Conservation (phyloP, 306 rosid species). For the Trifolium subterraneum region DNA sequence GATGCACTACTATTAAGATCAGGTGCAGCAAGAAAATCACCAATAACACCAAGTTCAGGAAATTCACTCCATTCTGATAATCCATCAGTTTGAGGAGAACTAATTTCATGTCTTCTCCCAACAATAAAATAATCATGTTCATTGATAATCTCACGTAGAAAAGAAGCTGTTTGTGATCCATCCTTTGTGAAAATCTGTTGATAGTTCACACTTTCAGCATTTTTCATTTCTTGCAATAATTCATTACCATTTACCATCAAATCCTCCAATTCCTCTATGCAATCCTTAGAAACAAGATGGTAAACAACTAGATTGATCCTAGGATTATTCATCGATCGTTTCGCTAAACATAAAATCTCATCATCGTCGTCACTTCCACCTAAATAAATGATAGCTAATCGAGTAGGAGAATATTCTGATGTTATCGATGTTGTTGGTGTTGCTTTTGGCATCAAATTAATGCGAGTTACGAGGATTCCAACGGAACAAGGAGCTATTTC, state of each 20-base stretch:
- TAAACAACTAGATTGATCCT: slow-evolving; percentile 43
- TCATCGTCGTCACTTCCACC: slow-evolving; percentile 61
- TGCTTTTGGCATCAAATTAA: background rate
- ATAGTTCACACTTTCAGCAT: slow-evolving; percentile 25
- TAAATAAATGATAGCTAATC: slow-evolving; percentile 50
- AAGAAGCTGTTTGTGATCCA: slow-evolving; percentile 40
- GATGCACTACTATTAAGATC: slow-evolving; percentile 53
- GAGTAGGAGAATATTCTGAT: background rate
- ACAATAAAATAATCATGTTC: slow-evolving; percentile 61
- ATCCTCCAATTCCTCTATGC: slow-evolving; percentile 3
- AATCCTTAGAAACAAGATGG: slow-evolving; percentile 33
- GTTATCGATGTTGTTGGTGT: background rate
- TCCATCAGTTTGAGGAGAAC: slow-evolving; percentile 52
- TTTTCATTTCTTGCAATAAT: slow-evolving; percentile 35
- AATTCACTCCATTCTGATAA: slow-evolving; percentile 69
- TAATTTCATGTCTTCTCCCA: slow-evolving; percentile 53
- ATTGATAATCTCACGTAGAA: slow-evolving; percentile 40
- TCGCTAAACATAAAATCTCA: slow-evolving; percentile 59
- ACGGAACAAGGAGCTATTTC: slow-evolving; percentile 63
- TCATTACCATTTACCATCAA: slow-evolving; percentile 35
- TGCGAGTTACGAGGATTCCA: slow-evolving; percentile 51
- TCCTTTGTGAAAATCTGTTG: slow-evolving; percentile 20
- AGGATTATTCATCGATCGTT: slow-evolving; percentile 35
- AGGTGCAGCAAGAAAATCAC: slow-evolving; percentile 71
- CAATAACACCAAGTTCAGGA: slow-evolving; percentile 65